Evolutionary conservation across 1,284 basidiomycete species (phyloP), one percentile per base, ranked within the genome.

Genomic region (Fomitopsis pinicola): DNA sequence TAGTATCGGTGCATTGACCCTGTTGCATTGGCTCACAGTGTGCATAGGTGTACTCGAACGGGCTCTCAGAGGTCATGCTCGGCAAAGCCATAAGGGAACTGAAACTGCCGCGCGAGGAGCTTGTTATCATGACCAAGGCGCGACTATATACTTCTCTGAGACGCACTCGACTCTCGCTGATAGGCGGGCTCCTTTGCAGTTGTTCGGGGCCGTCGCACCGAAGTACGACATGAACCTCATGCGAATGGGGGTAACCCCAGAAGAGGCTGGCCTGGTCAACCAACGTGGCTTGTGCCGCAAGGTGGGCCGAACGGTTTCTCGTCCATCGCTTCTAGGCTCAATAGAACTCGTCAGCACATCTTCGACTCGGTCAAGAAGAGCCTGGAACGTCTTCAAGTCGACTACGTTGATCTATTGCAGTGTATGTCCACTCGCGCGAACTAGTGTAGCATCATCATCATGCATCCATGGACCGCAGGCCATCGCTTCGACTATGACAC

Each of bases 1-100:
- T 17, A 1, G 42, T 59, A 5, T 12, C 10, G 2, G 17, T 3
- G 12, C 2, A 45, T 44, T n/a, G 28, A 22, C 3, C n/a, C 28
- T 6, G 44, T 14, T 6, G 28, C 26, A 14, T 8, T 6, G 19
- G 12, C 17, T 46, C 15, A 22, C 19, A 10, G 22, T 33, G 26
- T 42, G 30, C 26, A 2, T 30, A 75, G 73, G 68, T 76, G 5
- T 84, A 84, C 69, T 75, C 78, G 42, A 77, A 79, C 57, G 84
- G 84, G 19, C 71, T 78, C 44, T 81, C 78, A 12, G 84, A 88
- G 70, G 69, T 78, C 30, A 78, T 85, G 62, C 77, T 87, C 50
- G 85, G 86, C n/a, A 82, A 85, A 61, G 85, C 84, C 2, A 80
- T 88, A 68, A 83, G 82, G 65, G 68, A 82, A 64, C 76, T 80